Percentiles rank a stretch among this genome's conserved stretches.
These are phyloP conservation scores for Chondrus crispus DNA, from an alignment of 23 red algal genomes.

Conservation along the genomic window DNA sequence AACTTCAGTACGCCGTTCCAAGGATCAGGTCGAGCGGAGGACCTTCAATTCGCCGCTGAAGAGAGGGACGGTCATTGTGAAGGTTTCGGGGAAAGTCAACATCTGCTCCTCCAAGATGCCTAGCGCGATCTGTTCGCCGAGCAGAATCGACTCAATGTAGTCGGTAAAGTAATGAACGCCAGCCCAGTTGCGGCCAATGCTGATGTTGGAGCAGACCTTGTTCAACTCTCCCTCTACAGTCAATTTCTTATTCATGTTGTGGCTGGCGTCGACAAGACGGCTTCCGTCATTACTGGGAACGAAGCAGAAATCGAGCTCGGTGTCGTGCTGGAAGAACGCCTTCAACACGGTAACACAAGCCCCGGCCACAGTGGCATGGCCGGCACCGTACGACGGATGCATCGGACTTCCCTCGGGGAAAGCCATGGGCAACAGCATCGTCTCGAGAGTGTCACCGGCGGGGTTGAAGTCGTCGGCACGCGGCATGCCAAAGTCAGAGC, in stretches of 20 bases:
- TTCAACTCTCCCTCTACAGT: conserved; percentile 69
- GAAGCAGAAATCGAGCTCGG: conserved; percentile 5
- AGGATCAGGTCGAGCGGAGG: no score
- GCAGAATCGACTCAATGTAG: conserved; percentile 41
- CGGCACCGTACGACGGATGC: conserved; percentile 70
- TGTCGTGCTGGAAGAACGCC: conserved; percentile 50
- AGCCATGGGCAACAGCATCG: conserved; percentile 51
- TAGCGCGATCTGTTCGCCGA: conserved; percentile 51
- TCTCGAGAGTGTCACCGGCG: not conserved
- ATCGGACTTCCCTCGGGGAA: conserved; percentile 67
- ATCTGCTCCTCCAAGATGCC: conserved; percentile 65
- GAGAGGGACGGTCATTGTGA: conserved; percentile 48
- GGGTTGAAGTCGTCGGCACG: not conserved
- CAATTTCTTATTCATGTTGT: conserved; percentile 13
- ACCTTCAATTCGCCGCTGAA: conserved; percentile 29
- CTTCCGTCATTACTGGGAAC: no score
- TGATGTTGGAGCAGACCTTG: conserved; percentile 65
- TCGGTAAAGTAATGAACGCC: conserved; percentile 66
- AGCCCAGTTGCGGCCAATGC: conserved; percentile 61
- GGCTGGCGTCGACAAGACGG: no score
- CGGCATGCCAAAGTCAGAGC: not conserved
- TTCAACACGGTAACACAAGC: conserved; percentile 67
- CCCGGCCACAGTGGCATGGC: conserved; percentile 67
- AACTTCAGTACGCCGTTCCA: no score
- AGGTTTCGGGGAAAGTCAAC: conserved; percentile 48